A percentile compares a stretch with the other conserved stretches of the same genome.
Conservation (phyloP, 1,139 yeast genomes). For the Kodamaea fungicola region DNA sequence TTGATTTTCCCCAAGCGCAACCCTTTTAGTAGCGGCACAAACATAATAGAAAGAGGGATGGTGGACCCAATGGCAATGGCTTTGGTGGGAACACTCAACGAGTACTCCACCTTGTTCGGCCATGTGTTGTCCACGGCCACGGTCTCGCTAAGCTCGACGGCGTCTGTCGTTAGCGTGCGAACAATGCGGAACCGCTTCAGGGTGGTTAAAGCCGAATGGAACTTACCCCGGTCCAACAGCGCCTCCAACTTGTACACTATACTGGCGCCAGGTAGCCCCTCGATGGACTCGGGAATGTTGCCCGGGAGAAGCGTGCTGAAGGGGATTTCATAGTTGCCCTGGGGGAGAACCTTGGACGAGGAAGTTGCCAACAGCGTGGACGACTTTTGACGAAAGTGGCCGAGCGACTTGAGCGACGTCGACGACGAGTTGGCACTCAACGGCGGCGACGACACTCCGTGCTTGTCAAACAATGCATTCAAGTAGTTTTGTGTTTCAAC, state of each 20-base stretch:
- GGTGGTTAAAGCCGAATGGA: conserved; percentile 60
- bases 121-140: conserved; percentile 93
- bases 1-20: conserved; percentile 69
- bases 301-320: conserved; percentile 87
- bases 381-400: conserved; percentile 27
- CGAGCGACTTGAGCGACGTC: conserved; percentile 33
- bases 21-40: conserved; percentile 83
- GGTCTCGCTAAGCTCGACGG: conserved; percentile 85
- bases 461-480: conserved; percentile 28
- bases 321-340: conserved; percentile 90
- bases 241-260: conserved; percentile 79
- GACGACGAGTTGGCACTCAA: conserved; percentile 25
- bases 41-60: conserved; percentile 62
- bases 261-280: conserved; percentile 84
- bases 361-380: conserved; percentile 15
- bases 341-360: conserved; percentile 34
- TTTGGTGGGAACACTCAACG: conserved; percentile 79
- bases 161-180: conserved; percentile 86
- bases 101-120: conserved; percentile 92
- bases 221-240: conserved; percentile 77
- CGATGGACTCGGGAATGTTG: conserved; percentile 79
- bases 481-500: conserved; percentile 44
- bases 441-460: conserved; percentile 1
- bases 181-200: conserved; percentile 76
- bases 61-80: conserved; percentile 89